Evolutionary conservation across 1,284 basidiomycete genomes (phyloP).

Genomic region (Stygiomarasmius scandens): DNA sequence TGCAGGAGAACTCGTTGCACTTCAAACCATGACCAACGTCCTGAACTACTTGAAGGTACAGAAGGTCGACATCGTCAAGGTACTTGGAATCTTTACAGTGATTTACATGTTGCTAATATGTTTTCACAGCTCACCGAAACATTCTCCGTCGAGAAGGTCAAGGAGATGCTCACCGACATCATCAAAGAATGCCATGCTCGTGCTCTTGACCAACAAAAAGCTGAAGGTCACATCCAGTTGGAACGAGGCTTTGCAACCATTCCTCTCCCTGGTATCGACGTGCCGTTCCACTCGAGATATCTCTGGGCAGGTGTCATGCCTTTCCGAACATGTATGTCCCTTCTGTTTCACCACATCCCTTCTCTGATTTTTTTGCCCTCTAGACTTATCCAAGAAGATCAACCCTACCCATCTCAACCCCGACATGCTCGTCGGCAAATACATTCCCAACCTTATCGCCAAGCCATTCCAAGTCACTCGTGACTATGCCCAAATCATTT

Average conservation of each 20-base stretch:
- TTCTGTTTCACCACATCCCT: slow-evolving; percentile 22
- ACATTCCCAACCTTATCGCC: slow-evolving; percentile 97
- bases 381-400: slow-evolving; percentile 98
- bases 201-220: slow-evolving; percentile 79
- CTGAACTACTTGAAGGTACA: slow-evolving; percentile 96
- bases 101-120: slow-evolving; percentile 9
- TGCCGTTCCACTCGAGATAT: slow-evolving; percentile 98
- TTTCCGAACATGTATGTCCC: slow-evolving; percentile 83
- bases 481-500: slow-evolving; percentile 93
- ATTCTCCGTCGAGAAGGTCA: slow-evolving; percentile 85
- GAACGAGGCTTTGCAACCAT: slow-evolving; percentile 97
- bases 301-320: slow-evolving; percentile 98
- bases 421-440: slow-evolving; percentile 90
- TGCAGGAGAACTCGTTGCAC: slow-evolving; percentile 91
- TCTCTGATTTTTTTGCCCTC: slow-evolving; percentile 4
- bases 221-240: slow-evolving; percentile 89
- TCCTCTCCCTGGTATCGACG: slow-evolving; percentile 96
- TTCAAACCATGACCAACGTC: slow-evolving; percentile 95
- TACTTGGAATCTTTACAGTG: slow-evolving; percentile 33
- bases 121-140: slow-evolving; percentile 74
- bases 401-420: slow-evolving; percentile 89
- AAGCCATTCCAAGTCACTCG: slow-evolving; percentile 91
- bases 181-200: slow-evolving; percentile 82
- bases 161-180: slow-evolving; percentile 91
- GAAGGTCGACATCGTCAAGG: slow-evolving; percentile 95